Evolutionary conservation across 2,329 filamentous ascomycete species (phyloP), one percentile per base, ranked within the genome.

Genomic region (Sporothrix pseudoabietina): DNA sequence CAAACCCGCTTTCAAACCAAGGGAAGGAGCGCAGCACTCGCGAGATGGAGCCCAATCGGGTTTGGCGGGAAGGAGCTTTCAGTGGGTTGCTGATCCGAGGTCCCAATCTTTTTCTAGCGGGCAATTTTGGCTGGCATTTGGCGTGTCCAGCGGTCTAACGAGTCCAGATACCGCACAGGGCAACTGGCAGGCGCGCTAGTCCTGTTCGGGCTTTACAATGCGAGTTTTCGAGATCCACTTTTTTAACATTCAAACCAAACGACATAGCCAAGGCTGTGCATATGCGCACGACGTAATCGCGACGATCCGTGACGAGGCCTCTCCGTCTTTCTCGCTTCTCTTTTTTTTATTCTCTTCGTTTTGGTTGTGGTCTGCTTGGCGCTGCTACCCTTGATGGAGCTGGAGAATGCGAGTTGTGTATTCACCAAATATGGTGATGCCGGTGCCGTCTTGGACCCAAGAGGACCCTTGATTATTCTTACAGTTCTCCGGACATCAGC

Each of bases 141-240:
- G 44, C 44, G 10, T 4, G 8, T 35, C 7, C 44, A 49, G 14
- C 44, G n/a, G n/a, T 16, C 6, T 14, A 49, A 30, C 22, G 4
- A 44, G 44, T 19, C 44, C 14, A 49, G 14, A 6, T 4, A 12
- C 14, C 19, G 30, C n/a, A 30, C 19, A 22, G 19, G 10, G 10
- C 32, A 19, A 26, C 14, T 16, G 35, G 35, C 35, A 44, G n/a
- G 35, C 10, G 10, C 52, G 19, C 59, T 65, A 65, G n/a, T 65
- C 59, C 35, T 4, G 16, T 44, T 65, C 22, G 59, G 59, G 59
- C 35, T 65, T 65, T 65, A 65, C 59, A 65, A 65, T 65, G 59
- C 59, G 59, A 65, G 39, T 65, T 41, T 59, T 35, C 12, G 10
- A 39, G 39, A 9, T 44, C 22, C 52, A 55, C 52, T 12, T 30